Evolutionary conservation across 2,329 filamentous ascomycete genomes (phyloP).

Genomic region (Penicillium concentricum): DNA sequence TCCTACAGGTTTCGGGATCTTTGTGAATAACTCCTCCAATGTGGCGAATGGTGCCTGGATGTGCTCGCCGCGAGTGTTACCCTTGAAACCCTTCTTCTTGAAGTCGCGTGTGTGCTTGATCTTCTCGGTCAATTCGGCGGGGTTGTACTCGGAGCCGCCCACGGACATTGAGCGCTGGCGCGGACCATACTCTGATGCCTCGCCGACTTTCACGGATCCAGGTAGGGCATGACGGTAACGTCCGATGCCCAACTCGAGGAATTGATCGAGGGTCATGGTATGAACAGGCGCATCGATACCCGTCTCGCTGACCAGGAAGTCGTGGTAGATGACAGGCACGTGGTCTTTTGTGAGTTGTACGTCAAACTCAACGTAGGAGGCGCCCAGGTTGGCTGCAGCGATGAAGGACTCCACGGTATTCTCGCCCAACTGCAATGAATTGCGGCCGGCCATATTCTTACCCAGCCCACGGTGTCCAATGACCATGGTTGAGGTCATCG

Average conservation of each 20-base stretch:
- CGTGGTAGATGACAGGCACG: slow-evolving; percentile 96
- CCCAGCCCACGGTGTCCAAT: slow-evolving; percentile 74
- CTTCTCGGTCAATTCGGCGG: slow-evolving; percentile 63
- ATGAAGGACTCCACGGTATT: slow-evolving; percentile 97
- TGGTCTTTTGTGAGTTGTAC: slow-evolving; percentile 99
- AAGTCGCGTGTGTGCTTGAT: slow-evolving; percentile 98
- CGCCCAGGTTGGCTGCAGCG: slow-evolving; percentile 88
- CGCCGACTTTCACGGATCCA: slow-evolving; percentile 21
- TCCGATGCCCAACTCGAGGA: slow-evolving; percentile 72
- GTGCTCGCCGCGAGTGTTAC: slow-evolving; percentile 87
- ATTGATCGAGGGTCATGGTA: slow-evolving; percentile 86
- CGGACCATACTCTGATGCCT: slow-evolving; percentile 15
- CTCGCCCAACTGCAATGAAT: slow-evolving; percentile 89
- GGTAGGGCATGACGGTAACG: slow-evolving; percentile 49
- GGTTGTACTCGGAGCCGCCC: slow-evolving; percentile 50
- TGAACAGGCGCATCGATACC: slow-evolving; percentile 96
- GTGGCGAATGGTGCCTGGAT: slow-evolving; percentile 97
- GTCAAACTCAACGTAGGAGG: slow-evolving; percentile 71
- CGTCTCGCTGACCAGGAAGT: slow-evolving; percentile 96
- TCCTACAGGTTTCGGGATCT: slow-evolving; percentile 76
- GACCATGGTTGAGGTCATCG: slow-evolving; percentile 81
- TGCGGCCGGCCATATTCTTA: slow-evolving; percentile 82
- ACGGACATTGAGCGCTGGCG: slow-evolving; percentile 60
- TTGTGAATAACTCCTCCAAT: slow-evolving; percentile 85
- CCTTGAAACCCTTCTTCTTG: slow-evolving; percentile 93